Conservation (phyloP, 2,329 filamentous ascomycete species). For the Simplicillium aogashimaense region DNA sequence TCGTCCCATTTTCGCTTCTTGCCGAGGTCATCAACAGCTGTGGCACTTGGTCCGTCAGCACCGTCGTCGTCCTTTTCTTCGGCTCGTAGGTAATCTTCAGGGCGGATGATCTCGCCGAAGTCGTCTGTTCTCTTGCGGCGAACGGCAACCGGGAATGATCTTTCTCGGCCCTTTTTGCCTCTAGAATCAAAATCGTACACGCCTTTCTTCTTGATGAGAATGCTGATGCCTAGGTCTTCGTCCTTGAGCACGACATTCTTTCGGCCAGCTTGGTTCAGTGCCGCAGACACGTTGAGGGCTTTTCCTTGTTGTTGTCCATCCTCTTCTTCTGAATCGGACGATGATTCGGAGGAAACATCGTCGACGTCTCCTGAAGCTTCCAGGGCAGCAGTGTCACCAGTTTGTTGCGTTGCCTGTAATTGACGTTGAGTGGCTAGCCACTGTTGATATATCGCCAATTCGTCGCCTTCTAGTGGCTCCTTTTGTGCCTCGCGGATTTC, state of each 20-base stretch:
- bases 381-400: conserved; percentile 54
- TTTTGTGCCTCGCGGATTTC: conserved; percentile 51
- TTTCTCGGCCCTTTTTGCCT: conserved; percentile 83
- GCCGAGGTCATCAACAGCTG: conserved; percentile 54
- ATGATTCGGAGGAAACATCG: conserved; percentile 78
- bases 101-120: conserved; percentile 86
- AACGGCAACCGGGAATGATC: conserved; percentile 81
- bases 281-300: conserved; percentile 78
- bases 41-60: conserved; percentile 33
- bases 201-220: conserved; percentile 78
- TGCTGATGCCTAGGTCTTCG: conserved; percentile 83
- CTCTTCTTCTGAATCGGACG: conserved; percentile 77
- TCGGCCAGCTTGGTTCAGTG: conserved; percentile 71
- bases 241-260: conserved; percentile 82
- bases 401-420: conserved; percentile 70
- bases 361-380: conserved; percentile 67
- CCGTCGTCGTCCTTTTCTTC: conserved; percentile 78
- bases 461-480: conserved; percentile 61
- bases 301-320: conserved; percentile 87
- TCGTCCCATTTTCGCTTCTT: conserved; percentile 96
- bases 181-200: conserved; percentile 91
- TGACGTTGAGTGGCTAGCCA: conserved; percentile 84
- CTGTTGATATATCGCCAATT: conserved; percentile 78
- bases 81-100: conserved; percentile 86
- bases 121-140: conserved; percentile 75